Percentiles rank a stretch among this genome's conserved stretches.
These are phyloP conservation scores for Deuterostichococcus epilithicus DNA, from an alignment of 139 green algal species.

Conservation along the genomic window DNA sequence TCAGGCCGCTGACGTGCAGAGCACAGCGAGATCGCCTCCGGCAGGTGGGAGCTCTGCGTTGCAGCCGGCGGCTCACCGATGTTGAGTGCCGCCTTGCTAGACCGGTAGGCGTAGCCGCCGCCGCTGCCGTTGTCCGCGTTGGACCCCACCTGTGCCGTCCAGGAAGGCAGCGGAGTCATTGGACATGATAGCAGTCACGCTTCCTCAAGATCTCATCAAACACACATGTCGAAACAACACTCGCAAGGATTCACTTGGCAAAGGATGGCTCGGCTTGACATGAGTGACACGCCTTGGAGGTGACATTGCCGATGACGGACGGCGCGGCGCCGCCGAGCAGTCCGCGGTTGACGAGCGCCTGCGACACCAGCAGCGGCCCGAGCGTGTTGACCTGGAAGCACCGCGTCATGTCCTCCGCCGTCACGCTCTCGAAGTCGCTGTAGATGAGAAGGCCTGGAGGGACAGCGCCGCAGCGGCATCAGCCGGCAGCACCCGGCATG, in stretches of 20 bases:
- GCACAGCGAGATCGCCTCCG: no score
- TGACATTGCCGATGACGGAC: constrained; percentile 46
- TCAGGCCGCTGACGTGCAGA: no score
- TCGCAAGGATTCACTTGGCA: no score
- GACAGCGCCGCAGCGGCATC: background rate
- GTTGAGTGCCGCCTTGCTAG: constrained; percentile 73
- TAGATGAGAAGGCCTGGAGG: background rate
- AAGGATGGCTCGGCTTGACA: no score
- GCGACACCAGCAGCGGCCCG: constrained; percentile 51
- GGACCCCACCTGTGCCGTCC: constrained; percentile 32
- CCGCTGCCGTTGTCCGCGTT: constrained; percentile 42
- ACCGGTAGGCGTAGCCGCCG: constrained; percentile 50
- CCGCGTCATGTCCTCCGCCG: constrained; percentile 43
- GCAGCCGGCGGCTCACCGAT: constrained; percentile 33
- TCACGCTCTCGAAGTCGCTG: constrained; percentile 21
- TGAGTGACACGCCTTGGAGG: constrained; percentile 21
- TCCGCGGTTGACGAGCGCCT: constrained; percentile 40
- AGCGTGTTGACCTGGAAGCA: constrained; percentile 46
- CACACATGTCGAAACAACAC: background rate
- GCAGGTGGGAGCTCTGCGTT: no score
- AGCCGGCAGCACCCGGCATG: background rate
- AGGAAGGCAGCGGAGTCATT: no score
- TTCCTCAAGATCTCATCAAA: background rate
- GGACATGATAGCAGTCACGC: no score
- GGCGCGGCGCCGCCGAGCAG: constrained; percentile 21